A percentile compares a stretch with the other conserved stretches of the same genome.
Conservation (phyloP, 257 asterid genomes). For the Perilla frutescens region DNA sequence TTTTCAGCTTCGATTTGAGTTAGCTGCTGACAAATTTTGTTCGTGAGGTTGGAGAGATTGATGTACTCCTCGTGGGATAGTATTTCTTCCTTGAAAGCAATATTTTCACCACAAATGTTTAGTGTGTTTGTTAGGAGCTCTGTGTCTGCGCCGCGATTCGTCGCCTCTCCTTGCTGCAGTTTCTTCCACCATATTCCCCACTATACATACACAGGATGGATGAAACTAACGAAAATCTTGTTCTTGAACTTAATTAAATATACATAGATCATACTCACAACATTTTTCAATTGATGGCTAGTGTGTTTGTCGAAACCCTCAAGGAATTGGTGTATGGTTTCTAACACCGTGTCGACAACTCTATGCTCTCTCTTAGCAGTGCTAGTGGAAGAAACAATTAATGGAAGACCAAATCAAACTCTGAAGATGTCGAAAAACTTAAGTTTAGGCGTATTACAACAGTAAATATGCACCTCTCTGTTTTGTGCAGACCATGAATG, state of each 20-base stretch:
- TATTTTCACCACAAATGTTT: constrained; percentile 43
- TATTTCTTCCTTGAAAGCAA: constrained; percentile 29
- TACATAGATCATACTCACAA: constrained; percentile 33
- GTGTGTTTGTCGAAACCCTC: constrained; percentile 30
- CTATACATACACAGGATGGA: background rate
- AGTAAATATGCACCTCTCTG: too few species aligned
- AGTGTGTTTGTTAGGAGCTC: constrained; percentile 48
- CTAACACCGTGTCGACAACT: background rate
- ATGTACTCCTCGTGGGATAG: constrained; percentile 39
- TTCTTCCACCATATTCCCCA: constrained; percentile 51
- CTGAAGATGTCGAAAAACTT: too few species aligned
- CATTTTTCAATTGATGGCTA: constrained; percentile 30
- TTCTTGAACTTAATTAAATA: background rate
- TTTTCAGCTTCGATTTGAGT: constrained; percentile 16
- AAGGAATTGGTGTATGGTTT: constrained; percentile 31
- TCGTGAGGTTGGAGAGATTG: constrained; percentile 46
- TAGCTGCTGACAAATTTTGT: constrained; percentile 43
- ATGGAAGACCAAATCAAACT: too few species aligned
- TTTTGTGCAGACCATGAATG: background rate
- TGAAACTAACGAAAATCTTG: background rate
- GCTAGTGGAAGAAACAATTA: too few species aligned
- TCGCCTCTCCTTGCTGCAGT: constrained; percentile 28
- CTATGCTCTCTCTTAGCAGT: background rate
- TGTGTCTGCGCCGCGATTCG: constrained; percentile 31
- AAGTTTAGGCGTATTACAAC: too few species aligned